These are phyloP conservation scores for Acer yangbiense DNA, from an alignment of 345 rosid species.

Conservation along the genomic window DNA sequence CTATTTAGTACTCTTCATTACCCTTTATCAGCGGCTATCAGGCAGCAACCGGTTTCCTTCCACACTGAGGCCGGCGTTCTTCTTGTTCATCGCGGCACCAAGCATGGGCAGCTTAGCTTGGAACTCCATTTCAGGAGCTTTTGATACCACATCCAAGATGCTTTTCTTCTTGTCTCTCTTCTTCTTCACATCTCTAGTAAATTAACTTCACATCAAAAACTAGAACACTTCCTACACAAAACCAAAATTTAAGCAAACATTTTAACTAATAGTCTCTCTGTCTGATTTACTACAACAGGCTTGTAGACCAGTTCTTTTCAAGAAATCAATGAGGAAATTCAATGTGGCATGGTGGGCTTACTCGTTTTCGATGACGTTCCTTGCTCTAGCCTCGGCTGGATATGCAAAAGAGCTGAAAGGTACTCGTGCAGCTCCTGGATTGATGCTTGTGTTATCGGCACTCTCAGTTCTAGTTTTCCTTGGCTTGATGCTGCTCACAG, in stretches of 20 bases:
- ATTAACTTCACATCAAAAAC: slow-evolving; percentile 6
- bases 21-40: slow-evolving; percentile 65
- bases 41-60: slow-evolving; percentile 44
- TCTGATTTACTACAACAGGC: slow-evolving; percentile 38
- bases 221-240: background rate
- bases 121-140: slow-evolving; percentile 56
- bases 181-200: slow-evolving; percentile 64
- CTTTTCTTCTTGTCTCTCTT: slow-evolving; percentile 60
- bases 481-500: slow-evolving; percentile 51
- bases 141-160: slow-evolving; percentile 55
- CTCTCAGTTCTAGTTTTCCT: slow-evolving; percentile 54
- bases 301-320: slow-evolving; percentile 62
- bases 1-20: slow-evolving; percentile 68
- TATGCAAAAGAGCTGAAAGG: slow-evolving; percentile 52
- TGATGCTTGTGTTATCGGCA: slow-evolving; percentile 47
- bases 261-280: background rate
- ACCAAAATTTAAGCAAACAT: background rate
- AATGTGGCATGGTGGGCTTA: slow-evolving; percentile 74
- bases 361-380: slow-evolving; percentile 56
- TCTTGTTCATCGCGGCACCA: slow-evolving; percentile 74
- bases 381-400: slow-evolving; percentile 58
- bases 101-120: slow-evolving; percentile 68
- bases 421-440: slow-evolving; percentile 25
- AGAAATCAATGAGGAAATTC: slow-evolving; percentile 68
- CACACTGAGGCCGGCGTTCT: slow-evolving; percentile 57